A percentile compares a stretch with the other conserved stretches of the same genome.
Evolutionary conservation across 2,329 filamentous ascomycete genomes (phyloP).

Genomic region (Penicillium sp.): DNA sequence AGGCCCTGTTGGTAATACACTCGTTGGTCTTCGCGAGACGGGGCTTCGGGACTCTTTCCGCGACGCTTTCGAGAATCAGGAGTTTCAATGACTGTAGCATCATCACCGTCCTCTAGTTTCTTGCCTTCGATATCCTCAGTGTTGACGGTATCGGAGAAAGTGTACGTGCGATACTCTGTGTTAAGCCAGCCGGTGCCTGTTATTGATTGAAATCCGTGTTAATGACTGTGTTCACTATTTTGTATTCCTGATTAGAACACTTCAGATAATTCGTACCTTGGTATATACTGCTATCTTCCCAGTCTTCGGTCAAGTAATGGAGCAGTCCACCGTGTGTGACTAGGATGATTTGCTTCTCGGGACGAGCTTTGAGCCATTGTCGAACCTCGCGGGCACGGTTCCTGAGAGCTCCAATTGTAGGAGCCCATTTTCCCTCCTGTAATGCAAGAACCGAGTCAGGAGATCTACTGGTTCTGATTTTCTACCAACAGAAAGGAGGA

Average conservation of each 20-base stretch:
- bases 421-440: conserved; percentile 43
- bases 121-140: conserved; percentile 42
- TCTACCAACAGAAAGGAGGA: neutral
- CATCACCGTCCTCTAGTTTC: conserved; percentile 32
- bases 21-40: conserved; percentile 35
- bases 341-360: conserved; percentile 66
- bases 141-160: conserved; percentile 54
- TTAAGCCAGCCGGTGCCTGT: conserved; percentile 70
- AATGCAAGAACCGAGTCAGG: neutral
- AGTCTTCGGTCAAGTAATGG: conserved; percentile 82
- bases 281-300: conserved; percentile 55
- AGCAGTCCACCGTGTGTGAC: conserved; percentile 81
- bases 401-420: conserved; percentile 51
- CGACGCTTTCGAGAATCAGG: conserved; percentile 38
- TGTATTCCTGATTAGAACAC: neutral
- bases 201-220: neutral
- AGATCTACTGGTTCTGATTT: neutral
- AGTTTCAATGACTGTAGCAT: conserved; percentile 41
- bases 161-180: conserved; percentile 67
- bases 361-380: conserved; percentile 49
- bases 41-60: conserved; percentile 32
- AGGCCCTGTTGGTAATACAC: conserved; percentile 36
- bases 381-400: conserved; percentile 60
- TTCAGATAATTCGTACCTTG: conserved; percentile 33
- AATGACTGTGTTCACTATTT: neutral